Conservation (phyloP, 345 rosid species). For the Gossypium stocksii region DNA sequence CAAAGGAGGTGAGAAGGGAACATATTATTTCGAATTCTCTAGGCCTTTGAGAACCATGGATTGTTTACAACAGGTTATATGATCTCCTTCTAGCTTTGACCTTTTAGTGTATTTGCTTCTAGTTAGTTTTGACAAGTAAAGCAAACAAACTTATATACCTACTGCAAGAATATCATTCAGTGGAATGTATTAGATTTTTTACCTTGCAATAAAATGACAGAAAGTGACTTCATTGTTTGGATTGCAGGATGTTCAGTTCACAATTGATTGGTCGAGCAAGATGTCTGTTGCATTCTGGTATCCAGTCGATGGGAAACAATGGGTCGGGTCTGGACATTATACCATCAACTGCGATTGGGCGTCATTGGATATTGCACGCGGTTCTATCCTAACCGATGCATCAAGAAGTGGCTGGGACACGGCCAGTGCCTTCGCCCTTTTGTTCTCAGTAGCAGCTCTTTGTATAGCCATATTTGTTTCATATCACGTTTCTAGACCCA, state of each 20-base stretch:
- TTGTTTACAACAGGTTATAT: conserved; percentile 80
- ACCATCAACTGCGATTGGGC: conserved; percentile 85
- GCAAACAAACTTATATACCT: too few relatives aligned
- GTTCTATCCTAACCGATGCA: conserved; percentile 27
- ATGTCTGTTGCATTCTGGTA: conserved; percentile 95
- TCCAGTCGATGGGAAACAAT: conserved; percentile 65
- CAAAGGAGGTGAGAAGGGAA: conserved; percentile 61
- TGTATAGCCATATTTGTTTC: conserved; percentile 59
- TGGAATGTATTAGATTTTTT: conserved; percentile 8
- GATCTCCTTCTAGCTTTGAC: conserved; percentile 8
- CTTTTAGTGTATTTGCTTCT: conserved; percentile 4
- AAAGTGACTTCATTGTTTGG: conserved; percentile 1
- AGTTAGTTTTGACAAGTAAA: not conserved
- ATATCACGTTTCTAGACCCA: conserved; percentile 40
- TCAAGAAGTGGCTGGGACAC: conserved; percentile 42
- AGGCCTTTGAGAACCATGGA: conserved; percentile 93
- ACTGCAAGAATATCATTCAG: not conserved
- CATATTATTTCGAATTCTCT: conserved; percentile 79
- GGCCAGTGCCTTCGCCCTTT: conserved; percentile 53
- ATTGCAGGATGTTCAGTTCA: conserved; percentile 88
- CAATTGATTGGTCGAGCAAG: conserved; percentile 57
- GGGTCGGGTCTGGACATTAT: conserved; percentile 90
- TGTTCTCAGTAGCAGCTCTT: conserved; percentile 56
- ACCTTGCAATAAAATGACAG: conserved; percentile 18
- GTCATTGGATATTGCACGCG: conserved; percentile 54